These are phyloP conservation scores for Trichoderma aggressivum DNA, from an alignment of 2,329 filamentous ascomycete species.

Conservation along the genomic window DNA sequence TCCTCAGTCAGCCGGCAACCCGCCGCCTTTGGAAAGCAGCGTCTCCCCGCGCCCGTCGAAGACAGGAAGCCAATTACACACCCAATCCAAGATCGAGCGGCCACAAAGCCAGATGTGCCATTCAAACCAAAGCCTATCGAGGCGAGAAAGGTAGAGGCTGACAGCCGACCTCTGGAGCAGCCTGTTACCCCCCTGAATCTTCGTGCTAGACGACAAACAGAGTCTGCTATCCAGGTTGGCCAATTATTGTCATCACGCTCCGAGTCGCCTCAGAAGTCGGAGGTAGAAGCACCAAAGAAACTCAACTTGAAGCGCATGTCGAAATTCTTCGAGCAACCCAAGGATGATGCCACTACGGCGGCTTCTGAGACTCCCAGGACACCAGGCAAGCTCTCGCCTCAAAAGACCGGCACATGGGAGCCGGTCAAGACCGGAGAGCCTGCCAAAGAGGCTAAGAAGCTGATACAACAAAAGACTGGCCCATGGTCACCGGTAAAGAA, in stretches of 20 bases:
- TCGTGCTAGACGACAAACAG: slow-evolving; percentile 25
- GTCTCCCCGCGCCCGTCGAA: background rate
- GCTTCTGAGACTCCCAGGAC: slow-evolving; percentile 30
- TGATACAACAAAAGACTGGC: slow-evolving; percentile 35
- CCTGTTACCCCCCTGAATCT: slow-evolving; percentile 23
- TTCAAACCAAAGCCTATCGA: slow-evolving; percentile 24
- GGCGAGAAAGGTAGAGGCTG: slow-evolving; percentile 6
- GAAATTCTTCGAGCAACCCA: slow-evolving; percentile 48
- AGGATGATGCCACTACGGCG: slow-evolving; percentile 27
- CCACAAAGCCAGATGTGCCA: slow-evolving; percentile 33
- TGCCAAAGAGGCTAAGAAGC: slow-evolving; percentile 26
- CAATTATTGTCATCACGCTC: slow-evolving; percentile 31
- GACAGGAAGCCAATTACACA: slow-evolving; percentile 24
- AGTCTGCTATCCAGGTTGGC: slow-evolving; percentile 27
- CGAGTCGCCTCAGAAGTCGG: slow-evolving; percentile 29
- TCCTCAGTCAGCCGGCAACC: background rate
- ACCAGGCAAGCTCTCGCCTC: slow-evolving; percentile 29
- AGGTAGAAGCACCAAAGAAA: slow-evolving; percentile 54
- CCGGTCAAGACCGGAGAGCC: slow-evolving; percentile 35
- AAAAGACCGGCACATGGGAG: slow-evolving; percentile 36
- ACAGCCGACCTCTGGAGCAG: slow-evolving; percentile 19
- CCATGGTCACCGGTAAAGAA: slow-evolving; percentile 39
- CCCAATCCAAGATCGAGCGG: slow-evolving; percentile 38
- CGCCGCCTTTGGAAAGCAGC: slow-evolving; percentile 13
- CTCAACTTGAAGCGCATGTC: slow-evolving; percentile 59